Evolutionary conservation across 2,329 filamentous ascomycete species (phyloP).

Genomic region (Chaetothyriales sp.): DNA sequence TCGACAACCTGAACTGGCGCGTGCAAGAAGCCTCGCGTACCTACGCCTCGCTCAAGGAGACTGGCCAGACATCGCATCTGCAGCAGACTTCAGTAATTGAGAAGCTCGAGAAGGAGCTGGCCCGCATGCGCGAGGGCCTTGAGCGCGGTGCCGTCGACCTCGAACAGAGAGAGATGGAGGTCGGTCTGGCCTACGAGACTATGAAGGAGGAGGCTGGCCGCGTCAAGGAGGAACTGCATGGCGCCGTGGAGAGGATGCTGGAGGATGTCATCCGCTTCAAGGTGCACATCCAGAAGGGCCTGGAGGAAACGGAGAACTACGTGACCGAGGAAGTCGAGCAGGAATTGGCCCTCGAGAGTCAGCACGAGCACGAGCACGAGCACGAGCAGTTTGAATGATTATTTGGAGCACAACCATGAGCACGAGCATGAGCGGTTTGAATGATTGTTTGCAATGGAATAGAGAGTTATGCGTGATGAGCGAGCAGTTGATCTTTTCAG

Average conservation of each 20-base stretch:
- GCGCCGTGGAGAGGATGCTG: slow-evolving; percentile 85
- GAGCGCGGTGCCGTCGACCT: slow-evolving; percentile 24
- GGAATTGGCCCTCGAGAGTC: slow-evolving; percentile 31
- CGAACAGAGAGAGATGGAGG: slow-evolving; percentile 47
- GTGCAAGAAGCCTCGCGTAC: slow-evolving; percentile 81
- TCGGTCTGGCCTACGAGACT: slow-evolving; percentile 15
- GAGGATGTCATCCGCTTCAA: slow-evolving; percentile 99
- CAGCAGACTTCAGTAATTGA: slow-evolving; percentile 88
- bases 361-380: not conserved
- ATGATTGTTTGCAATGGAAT: not conserved
- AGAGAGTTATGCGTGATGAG: too few relatives aligned
- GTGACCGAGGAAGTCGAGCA: slow-evolving; percentile 86
- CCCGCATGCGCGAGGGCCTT: slow-evolving; percentile 23
- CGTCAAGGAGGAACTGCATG: slow-evolving; percentile 90
- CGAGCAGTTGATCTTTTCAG: too few relatives aligned
- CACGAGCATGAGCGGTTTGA: not conserved
- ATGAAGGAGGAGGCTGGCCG: slow-evolving; percentile 17
- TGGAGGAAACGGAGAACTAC: slow-evolving; percentile 90
- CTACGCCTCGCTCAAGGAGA: slow-evolving; percentile 72
- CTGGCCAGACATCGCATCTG: slow-evolving; percentile 72
- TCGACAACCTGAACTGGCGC: slow-evolving; percentile 78
- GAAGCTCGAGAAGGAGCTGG: slow-evolving; percentile 97
- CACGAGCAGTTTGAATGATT: not conserved
- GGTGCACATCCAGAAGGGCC: slow-evolving; percentile 79
- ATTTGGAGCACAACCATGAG: too few relatives aligned